Percentiles rank a stretch among this genome's conserved stretches.
phyloP scores from a whole-genome alignment of 768 basidiomycete species.

The Albatrellus ellisii region DNA sequence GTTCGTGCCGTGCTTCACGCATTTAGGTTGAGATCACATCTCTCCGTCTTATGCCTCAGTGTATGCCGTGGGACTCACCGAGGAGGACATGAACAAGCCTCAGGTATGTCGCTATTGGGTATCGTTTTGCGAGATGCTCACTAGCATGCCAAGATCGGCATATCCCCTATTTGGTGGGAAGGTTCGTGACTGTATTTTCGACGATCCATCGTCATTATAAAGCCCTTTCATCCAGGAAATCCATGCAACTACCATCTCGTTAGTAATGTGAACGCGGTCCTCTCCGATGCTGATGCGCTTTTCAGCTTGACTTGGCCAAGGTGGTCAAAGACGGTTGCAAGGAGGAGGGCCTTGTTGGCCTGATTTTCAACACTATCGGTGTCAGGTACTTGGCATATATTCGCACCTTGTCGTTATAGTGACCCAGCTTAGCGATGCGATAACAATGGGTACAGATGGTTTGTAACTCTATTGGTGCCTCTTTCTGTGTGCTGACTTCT shows the following conservation, averaged over 20 bases:
- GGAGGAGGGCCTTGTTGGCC: constrained; percentile 67
- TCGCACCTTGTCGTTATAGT: not conserved
- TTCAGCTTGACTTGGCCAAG: constrained; percentile 63
- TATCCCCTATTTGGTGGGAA: constrained; percentile 89
- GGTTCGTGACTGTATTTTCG: constrained; percentile 29
- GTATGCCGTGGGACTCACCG: constrained; percentile 64
- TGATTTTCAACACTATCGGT: constrained; percentile 79
- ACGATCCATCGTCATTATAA: not conserved
- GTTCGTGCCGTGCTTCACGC: constrained; percentile 16
- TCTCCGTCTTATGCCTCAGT: constrained; percentile 28
- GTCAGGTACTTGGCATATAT: constrained; percentile 40
- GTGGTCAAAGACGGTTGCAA: constrained; percentile 75
- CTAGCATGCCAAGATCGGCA: constrained; percentile 48
- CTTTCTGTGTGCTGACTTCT: not conserved
- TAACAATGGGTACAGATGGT: constrained; percentile 86
- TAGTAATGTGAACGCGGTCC: constrained; percentile 15
- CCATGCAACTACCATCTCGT: constrained; percentile 80
- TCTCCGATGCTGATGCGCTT: not conserved
- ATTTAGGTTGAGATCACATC: not conserved
- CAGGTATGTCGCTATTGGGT: constrained; percentile 31
- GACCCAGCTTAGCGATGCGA: constrained; percentile 47
- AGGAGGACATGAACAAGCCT: constrained; percentile 75
- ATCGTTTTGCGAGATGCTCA: not conserved
- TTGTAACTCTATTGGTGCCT: constrained; percentile 15
- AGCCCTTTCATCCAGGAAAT: constrained; percentile 37